Percentiles rank a stretch among this genome's conserved stretches.
phyloP scores from a whole-genome alignment of 1,284 basidiomycete species.

The Retiboletus flavoniger region DNA sequence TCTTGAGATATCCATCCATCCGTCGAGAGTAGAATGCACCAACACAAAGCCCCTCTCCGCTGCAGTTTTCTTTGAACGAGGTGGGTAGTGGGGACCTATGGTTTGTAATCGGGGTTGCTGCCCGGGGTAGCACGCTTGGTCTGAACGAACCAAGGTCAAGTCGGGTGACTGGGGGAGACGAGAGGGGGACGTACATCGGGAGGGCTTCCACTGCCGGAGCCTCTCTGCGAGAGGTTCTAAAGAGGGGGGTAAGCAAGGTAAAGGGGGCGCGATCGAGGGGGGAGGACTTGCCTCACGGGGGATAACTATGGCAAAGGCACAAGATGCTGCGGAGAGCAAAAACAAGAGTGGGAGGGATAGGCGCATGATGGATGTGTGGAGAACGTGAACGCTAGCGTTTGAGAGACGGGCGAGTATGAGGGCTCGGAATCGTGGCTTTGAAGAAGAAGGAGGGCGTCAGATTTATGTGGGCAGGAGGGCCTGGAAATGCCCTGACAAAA shows the following conservation, averaged over 20 bases:
- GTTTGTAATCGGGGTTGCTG: background rate
- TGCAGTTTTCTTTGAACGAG: background rate
- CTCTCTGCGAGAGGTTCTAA: background rate
- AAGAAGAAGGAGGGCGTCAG: background rate
- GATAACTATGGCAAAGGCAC: conserved; percentile 13
- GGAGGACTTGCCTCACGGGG: conserved; percentile 15
- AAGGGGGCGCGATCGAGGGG: background rate
- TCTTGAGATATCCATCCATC: background rate
- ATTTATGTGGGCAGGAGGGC: conserved; percentile 9
- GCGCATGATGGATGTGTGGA: conserved; percentile 15
- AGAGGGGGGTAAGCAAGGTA: background rate
- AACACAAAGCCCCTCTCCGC: background rate
- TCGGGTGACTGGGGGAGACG: background rate
- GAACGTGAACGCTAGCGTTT: background rate
- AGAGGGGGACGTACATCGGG: conserved; percentile 2
- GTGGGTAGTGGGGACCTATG: background rate
- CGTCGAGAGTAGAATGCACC: background rate
- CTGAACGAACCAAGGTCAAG: conserved; percentile 1
- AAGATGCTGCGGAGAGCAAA: conserved; percentile 14
- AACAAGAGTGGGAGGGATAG: conserved; percentile 3
- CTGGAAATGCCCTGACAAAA: conserved; percentile 10
- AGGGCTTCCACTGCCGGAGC: background rate
- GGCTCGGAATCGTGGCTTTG: background rate
- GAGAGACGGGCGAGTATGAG: background rate
- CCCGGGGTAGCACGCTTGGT: background rate